Percentiles rank a stretch among this genome's conserved stretches.
Conservation (phyloP, 371 early-diverging fungal species). For the Capniomyces stellatus region DNA sequence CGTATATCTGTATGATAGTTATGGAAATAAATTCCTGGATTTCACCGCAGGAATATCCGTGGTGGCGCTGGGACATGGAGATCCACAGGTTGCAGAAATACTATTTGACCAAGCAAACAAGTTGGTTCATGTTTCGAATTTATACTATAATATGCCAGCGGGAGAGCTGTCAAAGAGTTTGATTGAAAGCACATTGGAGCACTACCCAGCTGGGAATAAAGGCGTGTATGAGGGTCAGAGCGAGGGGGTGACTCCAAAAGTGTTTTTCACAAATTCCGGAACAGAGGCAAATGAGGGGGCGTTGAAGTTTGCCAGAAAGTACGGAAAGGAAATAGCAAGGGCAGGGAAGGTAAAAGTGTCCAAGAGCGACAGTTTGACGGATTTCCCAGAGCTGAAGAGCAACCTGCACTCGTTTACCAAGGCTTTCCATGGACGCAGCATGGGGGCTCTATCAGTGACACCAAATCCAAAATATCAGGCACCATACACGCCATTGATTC, state of each 20-base stretch:
- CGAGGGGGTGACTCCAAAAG: conserved; percentile 33
- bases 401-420: conserved; percentile 58
- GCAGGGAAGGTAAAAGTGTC: conserved; percentile 22
- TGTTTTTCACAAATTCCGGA: conserved; percentile 80
- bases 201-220: conserved; percentile 19
- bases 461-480: conserved; percentile 76
- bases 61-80: conserved; percentile 67
- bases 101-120: conserved; percentile 59
- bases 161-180: conserved; percentile 48
- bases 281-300: conserved; percentile 88
- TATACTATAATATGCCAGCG: conserved; percentile 64
- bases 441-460: conserved; percentile 86
- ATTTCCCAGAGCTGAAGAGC: conserved; percentile 24
- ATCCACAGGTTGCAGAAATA: conserved; percentile 41
- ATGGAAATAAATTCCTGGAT: conserved; percentile 53
- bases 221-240: conserved; percentile 17
- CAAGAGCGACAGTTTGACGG: conserved; percentile 13
- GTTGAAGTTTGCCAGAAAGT: conserved; percentile 84
- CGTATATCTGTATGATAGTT: conserved; percentile 44
- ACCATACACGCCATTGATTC: conserved; percentile 76
- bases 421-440: conserved; percentile 87
- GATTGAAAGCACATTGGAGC: conserved; percentile 32
- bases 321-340: conserved; percentile 41
- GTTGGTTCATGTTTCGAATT: conserved; percentile 62
- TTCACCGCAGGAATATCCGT: conserved; percentile 83